Percentiles rank a stretch among this genome's conserved stretches.
Evolutionary conservation across 2,329 filamentous ascomycete species (phyloP).

Genomic region (Fusarium sublunatum): DNA sequence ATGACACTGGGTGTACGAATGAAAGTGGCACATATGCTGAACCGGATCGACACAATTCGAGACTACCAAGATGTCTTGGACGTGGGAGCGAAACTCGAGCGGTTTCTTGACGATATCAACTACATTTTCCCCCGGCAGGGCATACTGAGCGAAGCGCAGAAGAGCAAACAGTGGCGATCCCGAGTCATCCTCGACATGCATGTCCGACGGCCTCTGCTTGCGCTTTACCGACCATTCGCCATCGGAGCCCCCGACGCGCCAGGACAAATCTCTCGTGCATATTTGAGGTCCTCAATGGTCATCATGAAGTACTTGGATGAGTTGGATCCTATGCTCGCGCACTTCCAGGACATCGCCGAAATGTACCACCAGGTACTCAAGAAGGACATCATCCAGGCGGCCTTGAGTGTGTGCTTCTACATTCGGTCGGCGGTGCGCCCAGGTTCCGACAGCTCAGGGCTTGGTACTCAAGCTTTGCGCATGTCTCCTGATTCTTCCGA

Average conservation of each 20-base stretch:
- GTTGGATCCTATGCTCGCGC: constrained; percentile 59
- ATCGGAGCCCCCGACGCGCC: constrained; percentile 63
- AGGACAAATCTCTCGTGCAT: constrained; percentile 62
- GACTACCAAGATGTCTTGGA: constrained; percentile 66
- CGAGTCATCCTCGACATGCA: constrained; percentile 66
- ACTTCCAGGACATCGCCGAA: constrained; percentile 61
- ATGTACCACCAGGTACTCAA: constrained; percentile 66
- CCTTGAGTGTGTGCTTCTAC: constrained; percentile 67
- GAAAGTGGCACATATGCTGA: constrained; percentile 62
- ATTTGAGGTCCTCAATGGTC: constrained; percentile 65
- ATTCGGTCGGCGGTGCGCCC: constrained; percentile 54
- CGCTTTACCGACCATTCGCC: constrained; percentile 66
- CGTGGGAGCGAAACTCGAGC: constrained; percentile 64
- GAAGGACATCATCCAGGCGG: constrained; percentile 66
- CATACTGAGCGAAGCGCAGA: constrained; percentile 56
- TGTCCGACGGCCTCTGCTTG: constrained; percentile 62
- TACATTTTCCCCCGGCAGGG: constrained; percentile 62
- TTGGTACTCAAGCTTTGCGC: constrained; percentile 48
- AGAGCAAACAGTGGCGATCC: constrained; percentile 63
- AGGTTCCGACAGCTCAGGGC: constrained; percentile 45
- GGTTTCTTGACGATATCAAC: constrained; percentile 65
- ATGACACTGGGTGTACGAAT: constrained; percentile 62
- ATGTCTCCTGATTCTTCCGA: constrained; percentile 52
- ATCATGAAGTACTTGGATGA: constrained; percentile 67
- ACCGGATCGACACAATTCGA: constrained; percentile 62